Conservation (phyloP, 129 eudicot species). For the Apium graveolens region DNA sequence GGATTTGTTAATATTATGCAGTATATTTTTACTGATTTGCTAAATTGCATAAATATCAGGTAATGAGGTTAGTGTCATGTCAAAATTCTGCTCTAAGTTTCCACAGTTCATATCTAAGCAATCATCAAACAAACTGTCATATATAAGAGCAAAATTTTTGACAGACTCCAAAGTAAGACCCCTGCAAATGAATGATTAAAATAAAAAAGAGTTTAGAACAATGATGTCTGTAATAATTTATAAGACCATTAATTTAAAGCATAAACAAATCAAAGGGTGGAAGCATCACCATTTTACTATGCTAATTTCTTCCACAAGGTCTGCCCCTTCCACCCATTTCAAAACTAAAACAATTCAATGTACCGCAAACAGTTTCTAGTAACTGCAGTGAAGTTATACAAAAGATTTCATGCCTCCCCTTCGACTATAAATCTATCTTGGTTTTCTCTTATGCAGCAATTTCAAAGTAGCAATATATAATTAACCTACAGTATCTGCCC, state of each 20-base stretch:
- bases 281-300: not conserved
- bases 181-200: too few species aligned
- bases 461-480: not conserved
- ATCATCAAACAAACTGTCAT: too few species aligned
- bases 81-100: too few species aligned
- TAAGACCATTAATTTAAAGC: not conserved
- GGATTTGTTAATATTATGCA: too few species aligned
- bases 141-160: too few species aligned
- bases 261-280: not conserved
- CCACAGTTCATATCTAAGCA: too few species aligned
- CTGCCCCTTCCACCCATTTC: constrained; percentile 1
- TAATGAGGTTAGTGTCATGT: too few species aligned
- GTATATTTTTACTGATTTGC: too few species aligned
- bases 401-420: not conserved
- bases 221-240: not conserved
- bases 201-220: too few species aligned
- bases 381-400: not conserved
- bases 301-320: not conserved
- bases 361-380: not conserved
- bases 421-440: not conserved
- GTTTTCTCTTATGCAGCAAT: not conserved
- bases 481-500: not conserved
- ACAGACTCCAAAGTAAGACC: too few species aligned
- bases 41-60: too few species aligned
- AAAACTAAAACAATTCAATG: not conserved